Base-by-base conservation (phyloP, 371 early-diverging fungal species). In the Mortierella polycephala region DNA sequence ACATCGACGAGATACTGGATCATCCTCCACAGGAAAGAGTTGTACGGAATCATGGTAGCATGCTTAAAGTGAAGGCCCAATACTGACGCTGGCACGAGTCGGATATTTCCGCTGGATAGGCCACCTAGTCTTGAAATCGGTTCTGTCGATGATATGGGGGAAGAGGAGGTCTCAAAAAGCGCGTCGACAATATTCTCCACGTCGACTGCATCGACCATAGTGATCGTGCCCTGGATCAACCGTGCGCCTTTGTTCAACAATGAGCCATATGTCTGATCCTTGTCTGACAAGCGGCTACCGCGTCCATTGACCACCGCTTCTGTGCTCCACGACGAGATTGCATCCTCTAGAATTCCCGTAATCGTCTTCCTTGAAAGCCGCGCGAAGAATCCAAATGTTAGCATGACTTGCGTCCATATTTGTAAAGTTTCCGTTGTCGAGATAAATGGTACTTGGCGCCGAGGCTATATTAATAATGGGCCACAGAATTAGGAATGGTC, bases 1-100 rank as follows among this genome's bases (percentile, higher is more conserved):
- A 85, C 84, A 51, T 88, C 85, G 40, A 92, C 62, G 7, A 90
- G 81, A 44, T 86, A 83, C 46, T 88, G 81, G 30, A 89, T 56
- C 57, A 93, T 72, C n/a, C 89, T 86, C 93, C 93, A 93, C 40
- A 94, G 80, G 46, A 94, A 84, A 6, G 93, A 93, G 49, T 84
- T 83, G 62, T 81, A 85, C 0, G 93, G 93, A 1, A 93, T 88
- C 0, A 88, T 79, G 12, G 86, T 79, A 4, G 86, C 88, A 39
- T 86, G 83, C 16, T 85, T 83, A 59, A 91, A 75, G 13, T 84
- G 83, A 18, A 85, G 61, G 0, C 85, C 84, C 1, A 89, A 70
- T 8, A 82, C 77, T 11, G 81, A 51, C 0, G 88, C 62, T n/a
- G 86, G 77, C 14, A 71, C 58, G 11, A 83, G 55, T 14, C 71